Evolutionary conservation across 1,139 yeast species (phyloP), one percentile per base, ranked within the genome.

Genomic region (Eremothecium gossypii): DNA sequence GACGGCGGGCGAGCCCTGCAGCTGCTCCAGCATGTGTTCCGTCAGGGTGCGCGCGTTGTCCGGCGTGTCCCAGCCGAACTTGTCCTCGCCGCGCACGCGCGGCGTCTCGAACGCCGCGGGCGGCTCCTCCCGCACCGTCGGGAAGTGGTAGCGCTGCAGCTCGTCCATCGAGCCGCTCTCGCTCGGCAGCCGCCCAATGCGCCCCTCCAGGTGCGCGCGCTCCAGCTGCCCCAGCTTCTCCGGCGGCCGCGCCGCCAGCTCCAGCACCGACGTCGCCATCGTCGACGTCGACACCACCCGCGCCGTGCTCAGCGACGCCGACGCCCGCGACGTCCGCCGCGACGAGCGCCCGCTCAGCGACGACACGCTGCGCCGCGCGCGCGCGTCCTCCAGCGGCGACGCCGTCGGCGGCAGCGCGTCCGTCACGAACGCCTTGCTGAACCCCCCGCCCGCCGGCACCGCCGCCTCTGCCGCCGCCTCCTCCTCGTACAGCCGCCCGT

Each of bases 221-320:
- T 50, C 54, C 42, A 48, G 38, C 29, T 41, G 42, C 12, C 44
- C 41, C 12, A 50, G 33, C n/a, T 47, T 44, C 9, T 44, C 43
- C 10, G 47, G 20, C n/a, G 48, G 46, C 23, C 44, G 45, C 27
- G 47, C 43, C 9, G 42, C 46, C 1, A 55, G 41, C 30, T 54
- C 52, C 14, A 54, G 41, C n/a, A 57, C 44, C 2, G 61, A 56
- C 7, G 62, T 58, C 5, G 62, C 62, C 52, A 57, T 55, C 1
- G 62, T 57, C 2, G 61, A 55, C 13, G 53, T 48, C 9, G 62
- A 58, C 32, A 50, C 47, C 10, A 54, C 48, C 39, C 62, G 52
- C 8, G 49, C 51, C 30, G 48, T 48, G 27, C 48, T 49, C 29
- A 42, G 43, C 12, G 48, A 41, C 37, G 39, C 43, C 8, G 44